Evolutionary conservation across 208 protist species (phyloP), one percentile per base, ranked within the genome.

Genomic region (Leishmania lainsoni): DNA sequence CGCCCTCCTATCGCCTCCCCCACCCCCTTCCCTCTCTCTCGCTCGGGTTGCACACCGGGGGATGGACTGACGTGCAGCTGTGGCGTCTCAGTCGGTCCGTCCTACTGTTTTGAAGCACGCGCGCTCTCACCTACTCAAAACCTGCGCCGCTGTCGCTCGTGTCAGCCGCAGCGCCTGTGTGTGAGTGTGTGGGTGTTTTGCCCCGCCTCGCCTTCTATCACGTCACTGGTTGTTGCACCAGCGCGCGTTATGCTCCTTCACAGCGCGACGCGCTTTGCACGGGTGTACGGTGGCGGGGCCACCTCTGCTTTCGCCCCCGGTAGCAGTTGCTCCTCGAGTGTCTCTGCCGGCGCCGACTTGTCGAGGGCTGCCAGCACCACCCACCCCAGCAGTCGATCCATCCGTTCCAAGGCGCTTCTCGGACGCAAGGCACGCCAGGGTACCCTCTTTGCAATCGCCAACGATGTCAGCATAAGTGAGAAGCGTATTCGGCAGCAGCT

Each of bases 401-500:
- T 73, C 52, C 72, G 72, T 68, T 54, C 72, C 17, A 83, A 88
- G 71, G 79, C 87, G 12, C 83, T 93, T 2, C 81, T 90, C 56
- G 91, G 91, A 26, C 78, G 78, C 16, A 89, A 90, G 12, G 87
- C 87, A n/a, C 91, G 94, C n/a, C 75, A 91, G 14, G 94, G 94
- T 49, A 91, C 83, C 75, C 88, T 97, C 68, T 95, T 94, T 71
- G 90, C 94, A 5, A 74, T 96, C 26, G 94, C 91, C 70, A 90
- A 94, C 78, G 91, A 94, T 61, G 87, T 94, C 35, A 85, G 66
- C 3, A 61, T 91, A 14, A 92, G 93, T 71, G 92, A 97, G 63
- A 93, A 86, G 78, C 76, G 79, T 0, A 79, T 97, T 45, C 90
- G 94, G 5, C 91, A 95, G 87, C 89, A 95, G 72, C 84, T 97